Conservation (phyloP, 352 stramenopile species). For the Albugo candida region DNA sequence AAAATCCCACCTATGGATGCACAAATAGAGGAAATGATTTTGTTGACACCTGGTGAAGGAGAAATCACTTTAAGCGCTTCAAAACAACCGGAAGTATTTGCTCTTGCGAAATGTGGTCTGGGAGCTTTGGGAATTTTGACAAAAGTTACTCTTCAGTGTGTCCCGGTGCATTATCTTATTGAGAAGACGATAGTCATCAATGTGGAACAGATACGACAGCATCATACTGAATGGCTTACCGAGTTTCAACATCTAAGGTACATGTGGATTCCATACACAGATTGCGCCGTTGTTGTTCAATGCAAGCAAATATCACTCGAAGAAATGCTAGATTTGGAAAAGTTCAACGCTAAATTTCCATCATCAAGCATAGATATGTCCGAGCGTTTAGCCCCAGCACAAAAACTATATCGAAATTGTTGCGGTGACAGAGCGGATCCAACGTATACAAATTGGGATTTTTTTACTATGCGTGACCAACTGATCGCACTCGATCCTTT, state of each 20-base stretch:
- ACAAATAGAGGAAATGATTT: slow-evolving; percentile 90
- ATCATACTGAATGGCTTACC: slow-evolving; percentile 54
- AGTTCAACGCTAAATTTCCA: slow-evolving; percentile 18
- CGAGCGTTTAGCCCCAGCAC: slow-evolving; percentile 51
- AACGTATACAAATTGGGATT: slow-evolving; percentile 58
- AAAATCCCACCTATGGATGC: slow-evolving; percentile 92
- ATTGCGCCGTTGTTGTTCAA: slow-evolving; percentile 88
- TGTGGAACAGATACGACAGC: slow-evolving; percentile 60
- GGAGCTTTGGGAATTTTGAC: slow-evolving; percentile 92
- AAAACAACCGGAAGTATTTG: slow-evolving; percentile 74
- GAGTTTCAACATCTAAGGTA: slow-evolving; percentile 84
- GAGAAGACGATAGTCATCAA: slow-evolving; percentile 89
- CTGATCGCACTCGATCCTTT: slow-evolving; percentile 73
- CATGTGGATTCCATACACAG: slow-evolving; percentile 98
- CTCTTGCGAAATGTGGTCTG: slow-evolving; percentile 86
- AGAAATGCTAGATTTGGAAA: slow-evolving; percentile 7
- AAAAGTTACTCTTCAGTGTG: slow-evolving; percentile 90
- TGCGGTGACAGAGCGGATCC: slow-evolving; percentile 26
- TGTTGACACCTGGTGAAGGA: slow-evolving; percentile 87
- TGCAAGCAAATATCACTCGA: slow-evolving; percentile 37
- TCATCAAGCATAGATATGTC: slow-evolving; percentile 25
- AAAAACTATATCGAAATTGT: slow-evolving; percentile 62
- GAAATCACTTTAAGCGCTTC: slow-evolving; percentile 74
- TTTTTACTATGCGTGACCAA: slow-evolving; percentile 71
- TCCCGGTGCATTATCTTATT: slow-evolving; percentile 83